Base-by-base conservation (phyloP, 2,329 filamentous ascomycete genomes). In the Calycina marina region DNA sequence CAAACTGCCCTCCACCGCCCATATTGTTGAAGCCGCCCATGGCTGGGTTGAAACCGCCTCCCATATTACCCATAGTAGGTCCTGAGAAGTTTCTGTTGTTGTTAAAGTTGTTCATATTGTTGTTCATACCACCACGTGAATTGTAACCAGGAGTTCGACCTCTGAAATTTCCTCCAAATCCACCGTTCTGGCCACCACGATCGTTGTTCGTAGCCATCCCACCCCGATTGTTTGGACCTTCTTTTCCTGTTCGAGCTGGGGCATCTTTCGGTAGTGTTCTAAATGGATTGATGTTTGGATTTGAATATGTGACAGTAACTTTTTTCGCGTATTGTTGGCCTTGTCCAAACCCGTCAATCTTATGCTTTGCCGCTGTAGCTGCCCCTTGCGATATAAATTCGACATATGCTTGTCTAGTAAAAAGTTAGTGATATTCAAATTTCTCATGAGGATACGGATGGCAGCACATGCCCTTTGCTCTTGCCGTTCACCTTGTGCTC, bases 401-500 rank as follows among this genome's bases (percentile, higher is more conserved):
- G 28, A 96, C 62, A 50, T 86, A 96, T 4, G 78, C 84, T 67
- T 77, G 72, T 6, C 72, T 51, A 18, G 12, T 28, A 10, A 18
- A 27, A 10, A 17, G 24, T 45, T 36, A 44, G 37, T 18, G 35
- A 20, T 32, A 22, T 24, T n/a, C 18, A 10, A 14, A 5, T 6
- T 13, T 16, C 18, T 13, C 6, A 15, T 6, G 9, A 15, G 18
- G 16, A 11, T 5, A n/a, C 18, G 14, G 22, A 8, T 20, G 10
- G 18, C 12, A 12, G 12, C 22, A 57, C 74, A 42, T 66, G 93
- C 86, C 90, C 88, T 62, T 96, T 94, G 59, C 84, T 93, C 61
- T 98, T 98, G 46, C 90, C 90, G 46, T 98, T 98, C 29, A 96
- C 86, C 55, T 98, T 98, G 58, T 96, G 90, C 55, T 98, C 90